These are phyloP conservation scores for Davidsoniella virescens DNA, from an alignment of 2,329 filamentous ascomycete genomes.

Conservation along the genomic window DNA sequence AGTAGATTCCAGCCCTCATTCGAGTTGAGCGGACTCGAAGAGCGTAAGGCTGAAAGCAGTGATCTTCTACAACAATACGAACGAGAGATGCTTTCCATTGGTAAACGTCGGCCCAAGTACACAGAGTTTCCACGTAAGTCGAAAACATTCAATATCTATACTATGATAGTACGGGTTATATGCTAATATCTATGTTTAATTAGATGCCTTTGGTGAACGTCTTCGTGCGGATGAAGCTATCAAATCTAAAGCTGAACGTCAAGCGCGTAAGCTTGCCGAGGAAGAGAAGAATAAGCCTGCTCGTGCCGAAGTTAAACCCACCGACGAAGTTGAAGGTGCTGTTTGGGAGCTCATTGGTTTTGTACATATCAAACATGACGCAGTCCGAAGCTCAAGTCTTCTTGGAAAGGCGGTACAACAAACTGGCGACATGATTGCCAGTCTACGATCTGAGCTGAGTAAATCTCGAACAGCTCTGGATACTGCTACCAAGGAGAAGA, in stretches of 20 bases:
- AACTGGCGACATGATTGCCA: constrained; percentile 34
- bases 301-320: constrained; percentile 28
- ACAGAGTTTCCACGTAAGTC: constrained; percentile 28
- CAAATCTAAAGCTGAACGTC: constrained; percentile 30
- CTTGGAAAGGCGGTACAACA: constrained; percentile 33
- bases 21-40: constrained; percentile 25
- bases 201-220: constrained; percentile 30
- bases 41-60: constrained; percentile 26
- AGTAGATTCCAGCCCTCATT: constrained; percentile 25
- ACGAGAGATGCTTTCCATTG: constrained; percentile 25
- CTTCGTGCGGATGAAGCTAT: constrained; percentile 29
- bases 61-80: constrained; percentile 26
- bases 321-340: constrained; percentile 29
- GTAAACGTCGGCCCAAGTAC: constrained; percentile 29
- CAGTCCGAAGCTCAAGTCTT: constrained; percentile 22
- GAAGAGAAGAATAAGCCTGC: constrained; percentile 26
- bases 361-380: constrained; percentile 29
- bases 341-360: constrained; percentile 38
- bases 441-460: constrained; percentile 31
- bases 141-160: background rate
- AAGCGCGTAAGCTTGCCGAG: constrained; percentile 27
- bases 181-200: background rate
- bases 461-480: constrained; percentile 29
- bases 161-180: background rate
- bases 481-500: constrained; percentile 27